Percentiles rank a stretch among this genome's conserved stretches.
Conservation (phyloP, 306 rosid species). For the Cucurbita argyrosperma region DNA sequence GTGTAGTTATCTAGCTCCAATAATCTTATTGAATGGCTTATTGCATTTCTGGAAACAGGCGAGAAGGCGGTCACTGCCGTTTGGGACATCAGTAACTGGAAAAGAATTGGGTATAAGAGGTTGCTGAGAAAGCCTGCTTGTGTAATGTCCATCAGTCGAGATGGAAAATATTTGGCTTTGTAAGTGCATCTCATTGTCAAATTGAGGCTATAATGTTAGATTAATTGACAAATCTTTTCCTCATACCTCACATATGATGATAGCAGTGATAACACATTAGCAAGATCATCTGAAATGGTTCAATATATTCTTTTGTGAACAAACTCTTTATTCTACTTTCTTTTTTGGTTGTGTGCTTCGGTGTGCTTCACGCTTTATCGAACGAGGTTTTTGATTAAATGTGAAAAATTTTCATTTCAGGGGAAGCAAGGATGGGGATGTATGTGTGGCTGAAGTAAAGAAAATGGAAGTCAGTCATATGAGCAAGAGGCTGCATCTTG, state of each 20-base stretch:
- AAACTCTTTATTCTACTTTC: not conserved
- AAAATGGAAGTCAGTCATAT: constrained; percentile 79
- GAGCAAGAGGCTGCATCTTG: constrained; percentile 82
- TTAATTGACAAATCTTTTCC: not conserved
- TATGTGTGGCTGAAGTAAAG: constrained; percentile 72
- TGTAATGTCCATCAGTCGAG: constrained; percentile 73
- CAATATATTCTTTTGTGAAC: not conserved
- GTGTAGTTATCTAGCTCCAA: not conserved
- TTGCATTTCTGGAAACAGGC: constrained; percentile 30
- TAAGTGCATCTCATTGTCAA: constrained; percentile 25
- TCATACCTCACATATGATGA: not conserved
- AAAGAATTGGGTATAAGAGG: constrained; percentile 76
- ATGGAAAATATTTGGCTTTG: constrained; percentile 94
- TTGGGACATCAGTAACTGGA: constrained; percentile 88
- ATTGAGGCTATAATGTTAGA: not conserved
- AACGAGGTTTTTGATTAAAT: not conserved
- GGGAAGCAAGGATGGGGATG: constrained; percentile 90
- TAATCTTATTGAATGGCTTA: constrained; percentile 3
- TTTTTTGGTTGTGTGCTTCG: not conserved
- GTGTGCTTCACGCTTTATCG: not conserved
- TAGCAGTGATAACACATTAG: not conserved
- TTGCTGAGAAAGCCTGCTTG: constrained; percentile 73
- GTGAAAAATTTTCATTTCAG: constrained; percentile 17
- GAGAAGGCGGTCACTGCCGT: constrained; percentile 49
- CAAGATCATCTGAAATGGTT: not conserved